Evolutionary conservation across 2,329 filamentous ascomycete genomes (phyloP), one percentile per base, ranked within the genome.

Genomic region (Hansfordia pulvinata): DNA sequence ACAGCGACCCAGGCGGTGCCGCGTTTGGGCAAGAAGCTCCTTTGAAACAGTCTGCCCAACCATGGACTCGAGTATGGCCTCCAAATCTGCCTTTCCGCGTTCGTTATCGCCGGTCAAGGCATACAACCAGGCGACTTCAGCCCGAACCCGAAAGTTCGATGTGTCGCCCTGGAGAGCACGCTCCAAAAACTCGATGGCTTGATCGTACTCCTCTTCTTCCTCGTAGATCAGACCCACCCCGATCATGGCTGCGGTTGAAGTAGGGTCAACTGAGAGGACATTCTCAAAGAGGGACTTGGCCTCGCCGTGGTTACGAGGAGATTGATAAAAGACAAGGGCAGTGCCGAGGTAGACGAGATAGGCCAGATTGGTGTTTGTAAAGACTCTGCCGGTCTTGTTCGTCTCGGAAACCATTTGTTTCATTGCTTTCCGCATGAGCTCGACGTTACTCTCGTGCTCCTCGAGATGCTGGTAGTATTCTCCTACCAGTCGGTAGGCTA

Each of bases 91-190:
- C 22, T 76, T 64, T 8, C 82, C 84, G 12, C 55, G 55, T 27
- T 64, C 52, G 47, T 83, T 76, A 41, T 93, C 75, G 8, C 84
- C 83, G 41, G 75, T 79, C 10, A 93, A 64, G 8, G 85, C 82
- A 44, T 80, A 83, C 35, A 90, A 85, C 90, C 90, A 98, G 2
- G 85, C 88, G 11, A 84, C 73, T 52, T 98, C 92, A 10, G 80
- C 78, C 29, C 73, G 76, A 22, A 98, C 77, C 17, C 76, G 77
- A 12, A 85, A 60, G 38, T 94, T 93, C 8, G 60, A 58, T 3
- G 64, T 58, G 43, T 93, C 83, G 14, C 80, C 70, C 35, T 74
- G 49, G 15, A 92, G 50, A 2, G 90, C 90, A 35, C 82, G 70
- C 20, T 66, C 67, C 9, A 98, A 56, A 42, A 93, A 94, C 16